phyloP scores from a whole-genome alignment of 768 basidiomycete genomes.

The Botryobasidium botryosum region DNA sequence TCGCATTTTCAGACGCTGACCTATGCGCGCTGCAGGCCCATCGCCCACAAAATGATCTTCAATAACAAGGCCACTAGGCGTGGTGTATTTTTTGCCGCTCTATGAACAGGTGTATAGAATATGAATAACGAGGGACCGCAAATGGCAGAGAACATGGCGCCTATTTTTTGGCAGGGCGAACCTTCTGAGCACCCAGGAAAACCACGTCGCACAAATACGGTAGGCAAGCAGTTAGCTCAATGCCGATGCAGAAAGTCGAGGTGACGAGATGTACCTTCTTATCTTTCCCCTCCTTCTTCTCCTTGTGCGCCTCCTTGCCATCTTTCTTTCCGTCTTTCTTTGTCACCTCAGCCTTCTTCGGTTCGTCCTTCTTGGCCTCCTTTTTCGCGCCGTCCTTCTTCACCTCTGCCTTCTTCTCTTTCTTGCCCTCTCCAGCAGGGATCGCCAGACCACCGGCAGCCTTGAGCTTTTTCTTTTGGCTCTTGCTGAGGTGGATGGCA shows the following conservation, averaged over 20 bases:
- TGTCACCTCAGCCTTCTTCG: constrained; percentile 12
- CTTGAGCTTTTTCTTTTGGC: constrained; percentile 25
- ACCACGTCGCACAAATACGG: no score
- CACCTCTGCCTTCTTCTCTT: constrained; percentile 14
- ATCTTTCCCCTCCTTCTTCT: neutral
- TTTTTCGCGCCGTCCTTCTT: constrained; percentile 12
- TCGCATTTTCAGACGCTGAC: constrained; percentile 28
- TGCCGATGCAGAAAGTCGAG: no score
- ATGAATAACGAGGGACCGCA: no score
- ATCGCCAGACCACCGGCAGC: constrained; percentile 14
- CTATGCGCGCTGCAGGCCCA: constrained; percentile 26
- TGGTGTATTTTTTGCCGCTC: no score
- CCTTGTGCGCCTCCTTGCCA: neutral
- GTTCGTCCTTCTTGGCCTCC: constrained; percentile 11
- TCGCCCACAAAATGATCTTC: constrained; percentile 28
- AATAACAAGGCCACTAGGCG: constrained; percentile 25
- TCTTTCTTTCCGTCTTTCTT: neutral
- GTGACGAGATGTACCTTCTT: no score
- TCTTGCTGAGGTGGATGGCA: constrained; percentile 23
- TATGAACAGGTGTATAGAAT: no score
- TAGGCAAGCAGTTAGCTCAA: no score
- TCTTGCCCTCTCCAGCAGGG: neutral
- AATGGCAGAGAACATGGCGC: no score
- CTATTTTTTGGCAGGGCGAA: no score
- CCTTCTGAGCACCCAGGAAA: no score